phyloP scores from a whole-genome alignment of 176 grass and related monocot species.

The Panicum miliaceum region DNA sequence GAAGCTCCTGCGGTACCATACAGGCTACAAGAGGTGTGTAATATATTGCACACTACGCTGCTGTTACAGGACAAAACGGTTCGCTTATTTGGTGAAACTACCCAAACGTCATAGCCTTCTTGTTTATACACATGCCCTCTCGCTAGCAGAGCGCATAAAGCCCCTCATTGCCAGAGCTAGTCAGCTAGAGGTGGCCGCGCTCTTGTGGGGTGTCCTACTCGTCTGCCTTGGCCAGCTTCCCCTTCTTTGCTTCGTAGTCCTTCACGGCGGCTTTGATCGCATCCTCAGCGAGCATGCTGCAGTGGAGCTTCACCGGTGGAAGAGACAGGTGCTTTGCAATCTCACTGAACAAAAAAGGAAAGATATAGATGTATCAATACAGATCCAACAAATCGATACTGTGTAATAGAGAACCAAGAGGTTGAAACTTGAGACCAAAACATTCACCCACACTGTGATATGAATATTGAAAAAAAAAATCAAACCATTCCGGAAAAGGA shows the following conservation, averaged over 20 bases:
- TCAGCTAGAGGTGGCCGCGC: too few species aligned
- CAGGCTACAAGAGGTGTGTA: too few species aligned
- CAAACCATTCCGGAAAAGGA: background rate
- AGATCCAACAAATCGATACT: background rate
- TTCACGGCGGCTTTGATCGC: conserved; percentile 90
- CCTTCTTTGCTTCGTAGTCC: conserved; percentile 81
- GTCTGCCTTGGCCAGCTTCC: conserved; percentile 26
- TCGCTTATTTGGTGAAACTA: too few species aligned
- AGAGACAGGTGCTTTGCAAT: conserved; percentile 91
- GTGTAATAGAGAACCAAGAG: background rate
- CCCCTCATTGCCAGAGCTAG: too few species aligned
- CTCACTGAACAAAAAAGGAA: conserved; percentile 49
- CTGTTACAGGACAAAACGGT: too few species aligned
- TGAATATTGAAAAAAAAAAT: background rate
- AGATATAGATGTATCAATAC: background rate
- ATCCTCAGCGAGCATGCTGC: conserved; percentile 98
- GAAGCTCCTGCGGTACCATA: too few species aligned
- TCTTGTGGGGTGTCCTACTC: background rate
- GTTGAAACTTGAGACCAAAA: background rate
- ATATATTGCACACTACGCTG: too few species aligned
- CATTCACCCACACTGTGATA: background rate
- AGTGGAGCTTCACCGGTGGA: conserved; percentile 93
- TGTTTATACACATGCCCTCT: too few species aligned
- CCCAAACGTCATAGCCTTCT: too few species aligned
- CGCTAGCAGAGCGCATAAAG: too few species aligned